Evolutionary conservation across 257 asterid genomes (phyloP).

Genomic region (Capsicum baccatum): DNA sequence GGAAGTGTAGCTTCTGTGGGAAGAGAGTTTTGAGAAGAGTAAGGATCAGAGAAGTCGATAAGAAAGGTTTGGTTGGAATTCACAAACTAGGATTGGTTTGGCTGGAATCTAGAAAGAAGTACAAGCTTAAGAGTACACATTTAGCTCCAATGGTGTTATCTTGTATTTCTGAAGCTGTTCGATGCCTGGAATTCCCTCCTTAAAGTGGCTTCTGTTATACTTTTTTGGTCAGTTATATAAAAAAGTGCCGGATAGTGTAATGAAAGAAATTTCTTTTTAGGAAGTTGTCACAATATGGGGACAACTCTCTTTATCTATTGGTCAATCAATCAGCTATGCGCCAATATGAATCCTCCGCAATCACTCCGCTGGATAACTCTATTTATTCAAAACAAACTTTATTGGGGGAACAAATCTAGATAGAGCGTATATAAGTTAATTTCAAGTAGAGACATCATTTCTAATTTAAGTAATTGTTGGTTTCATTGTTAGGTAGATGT

Average conservation of each 20-base stretch:
- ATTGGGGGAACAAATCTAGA: neutral
- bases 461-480: neutral
- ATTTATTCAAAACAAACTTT: neutral
- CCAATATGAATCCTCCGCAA: neutral
- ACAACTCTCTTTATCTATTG: neutral
- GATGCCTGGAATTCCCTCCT: neutral
- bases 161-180: conserved; percentile 19
- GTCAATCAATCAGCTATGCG: neutral
- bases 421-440: neutral
- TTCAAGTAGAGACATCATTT: neutral
- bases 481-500: neutral
- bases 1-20: neutral
- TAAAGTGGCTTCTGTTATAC: neutral
- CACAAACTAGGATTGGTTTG: conserved; percentile 3
- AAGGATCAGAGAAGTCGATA: neutral
- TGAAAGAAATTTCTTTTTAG: neutral
- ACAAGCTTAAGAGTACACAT: neutral
- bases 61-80: neutral
- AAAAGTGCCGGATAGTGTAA: neutral
- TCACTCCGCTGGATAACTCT: neutral
- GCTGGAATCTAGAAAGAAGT: neutral
- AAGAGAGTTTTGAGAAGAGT: conserved; percentile 7
- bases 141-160: neutral
- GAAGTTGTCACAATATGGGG: neutral
- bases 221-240: neutral